These are phyloP conservation scores for Mucor racemosus DNA, from an alignment of 371 early-diverging fungal genomes.

Conservation along the genomic window DNA sequence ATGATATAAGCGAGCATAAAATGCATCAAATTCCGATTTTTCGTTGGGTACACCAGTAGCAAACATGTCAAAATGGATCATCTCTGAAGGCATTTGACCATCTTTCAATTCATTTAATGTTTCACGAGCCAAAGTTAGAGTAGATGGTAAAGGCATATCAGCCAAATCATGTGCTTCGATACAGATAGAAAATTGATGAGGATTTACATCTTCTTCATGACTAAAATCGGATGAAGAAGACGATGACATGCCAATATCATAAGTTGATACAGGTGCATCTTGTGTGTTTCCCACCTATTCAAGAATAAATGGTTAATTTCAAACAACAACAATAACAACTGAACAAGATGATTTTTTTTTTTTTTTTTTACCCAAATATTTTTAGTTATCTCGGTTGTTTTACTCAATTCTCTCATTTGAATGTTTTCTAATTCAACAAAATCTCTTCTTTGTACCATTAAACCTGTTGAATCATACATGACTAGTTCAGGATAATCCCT, in stretches of 20 bases:
- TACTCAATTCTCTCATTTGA: conserved; percentile 62
- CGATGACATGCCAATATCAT: conserved; percentile 3
- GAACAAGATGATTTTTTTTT: too few relatives aligned
- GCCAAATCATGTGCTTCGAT: conserved; percentile 64
- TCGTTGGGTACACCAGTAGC: conserved; percentile 34
- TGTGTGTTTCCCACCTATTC: conserved; percentile 63
- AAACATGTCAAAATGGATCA: conserved; percentile 60
- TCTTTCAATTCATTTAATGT: conserved; percentile 38
- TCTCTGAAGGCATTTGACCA: conserved; percentile 41
- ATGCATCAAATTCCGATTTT: conserved; percentile 30
- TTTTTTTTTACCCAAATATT: conserved; percentile 68
- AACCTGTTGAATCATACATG: conserved; percentile 46
- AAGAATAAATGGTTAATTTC: neutral
- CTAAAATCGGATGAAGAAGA: conserved; percentile 1
- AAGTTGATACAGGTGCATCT: conserved; percentile 54
- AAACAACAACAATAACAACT: too few relatives aligned
- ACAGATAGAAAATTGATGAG: conserved; percentile 62
- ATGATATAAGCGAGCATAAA: conserved; percentile 29
- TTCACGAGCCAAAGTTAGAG: conserved; percentile 45
- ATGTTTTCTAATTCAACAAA: conserved; percentile 59
- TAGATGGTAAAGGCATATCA: conserved; percentile 57
- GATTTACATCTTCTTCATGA: conserved; percentile 30
- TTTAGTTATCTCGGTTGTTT: conserved; percentile 57
- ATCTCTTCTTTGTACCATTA: conserved; percentile 41
- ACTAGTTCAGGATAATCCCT: conserved; percentile 54